phyloP scores from a whole-genome alignment of 306 rosid species.

The cucumber (Cucumis sativus) region Cucumber_9930_V3 NC_026658.2:17179501-17180000 shows the following conservation, averaged over 20 bases:
- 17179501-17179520: neutral
- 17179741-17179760: conserved; percentile 12
- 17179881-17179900: neutral
- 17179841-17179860: conserved; percentile 41
- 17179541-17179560: neutral
- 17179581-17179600: neutral
- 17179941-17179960: neutral
- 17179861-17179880: conserved; percentile 15
- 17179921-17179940: neutral
- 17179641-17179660: neutral
- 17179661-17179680: neutral
- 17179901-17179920: neutral
- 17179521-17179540: neutral
- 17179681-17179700: neutral
- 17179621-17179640: neutral
- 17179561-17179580: neutral
- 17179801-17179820: conserved; percentile 17
- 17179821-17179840: conserved; percentile 39
- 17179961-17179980: neutral
- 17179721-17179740: neutral
- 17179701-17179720: neutral
- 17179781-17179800: conserved; percentile 12
- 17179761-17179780: conserved; percentile 29
- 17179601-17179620: neutral
- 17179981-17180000: neutral